Conservation (phyloP, 305 asterid species). For the Coffea humblotiana region DNA sequence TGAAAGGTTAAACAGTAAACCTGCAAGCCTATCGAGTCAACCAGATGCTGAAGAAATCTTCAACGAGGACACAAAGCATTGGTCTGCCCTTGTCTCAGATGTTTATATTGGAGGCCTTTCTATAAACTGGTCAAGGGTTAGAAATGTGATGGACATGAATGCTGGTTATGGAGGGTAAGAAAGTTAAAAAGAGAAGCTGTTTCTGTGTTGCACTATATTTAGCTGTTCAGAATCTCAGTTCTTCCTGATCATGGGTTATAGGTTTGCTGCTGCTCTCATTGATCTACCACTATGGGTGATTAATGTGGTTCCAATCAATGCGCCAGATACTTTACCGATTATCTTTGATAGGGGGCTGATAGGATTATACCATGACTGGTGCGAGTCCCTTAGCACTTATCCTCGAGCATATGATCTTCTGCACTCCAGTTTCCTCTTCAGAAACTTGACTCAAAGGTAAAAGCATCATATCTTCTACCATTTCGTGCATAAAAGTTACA, state of each 20-base stretch:
- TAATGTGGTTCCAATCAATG: constrained; percentile 74
- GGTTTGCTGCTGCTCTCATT: constrained; percentile 83
- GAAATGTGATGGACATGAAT: constrained; percentile 94
- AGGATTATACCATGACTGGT: constrained; percentile 94
- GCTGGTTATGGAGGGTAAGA: constrained; percentile 95
- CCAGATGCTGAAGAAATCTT: constrained; percentile 57
- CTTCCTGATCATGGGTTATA: constrained; percentile 19
- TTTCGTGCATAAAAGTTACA: neutral
- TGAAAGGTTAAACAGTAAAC: constrained; percentile 60
- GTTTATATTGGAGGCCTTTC: constrained; percentile 69
- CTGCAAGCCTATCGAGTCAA: constrained; percentile 53
- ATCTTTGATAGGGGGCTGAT: constrained; percentile 86
- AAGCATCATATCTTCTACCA: constrained; percentile 5
- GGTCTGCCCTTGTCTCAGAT: constrained; percentile 80
- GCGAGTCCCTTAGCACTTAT: constrained; percentile 84
- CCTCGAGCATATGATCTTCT: constrained; percentile 91
- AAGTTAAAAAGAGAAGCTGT: neutral
- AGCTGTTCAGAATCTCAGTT: constrained; percentile 9
- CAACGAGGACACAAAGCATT: constrained; percentile 67
- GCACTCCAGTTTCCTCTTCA: constrained; percentile 75
- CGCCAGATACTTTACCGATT: constrained; percentile 62
- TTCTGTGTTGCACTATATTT: neutral
- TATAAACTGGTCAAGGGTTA: constrained; percentile 65
- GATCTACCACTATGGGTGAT: constrained; percentile 74
- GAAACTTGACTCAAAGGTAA: constrained; percentile 70